A percentile compares a stretch with the other conserved stretches of the same genome.
phyloP scores from a whole-genome alignment of 1,284 basidiomycete species.

The Mycosarcoma mackinlayi region DNA sequence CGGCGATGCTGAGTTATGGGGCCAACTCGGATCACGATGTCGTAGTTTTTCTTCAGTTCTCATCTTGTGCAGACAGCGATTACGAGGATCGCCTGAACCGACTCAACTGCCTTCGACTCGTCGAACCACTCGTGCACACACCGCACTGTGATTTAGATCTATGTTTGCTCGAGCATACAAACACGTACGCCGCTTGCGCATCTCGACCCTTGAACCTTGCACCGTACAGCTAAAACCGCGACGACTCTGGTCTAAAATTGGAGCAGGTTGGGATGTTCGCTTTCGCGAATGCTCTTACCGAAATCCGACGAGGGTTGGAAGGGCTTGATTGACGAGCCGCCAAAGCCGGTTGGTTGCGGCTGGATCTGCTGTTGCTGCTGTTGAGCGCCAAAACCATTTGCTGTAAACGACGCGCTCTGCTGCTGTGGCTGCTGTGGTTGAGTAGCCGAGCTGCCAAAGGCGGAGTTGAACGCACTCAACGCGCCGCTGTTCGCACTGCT shows the following conservation, averaged over 20 bases:
- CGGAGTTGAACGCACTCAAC: slow-evolving; percentile 27
- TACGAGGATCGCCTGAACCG: too few relatives aligned
- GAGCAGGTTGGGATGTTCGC: slow-evolving; percentile 30
- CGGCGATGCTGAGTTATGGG: too few relatives aligned
- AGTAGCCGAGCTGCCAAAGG: slow-evolving; percentile 4
- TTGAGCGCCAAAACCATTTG: neutral
- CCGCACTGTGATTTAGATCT: too few relatives aligned
- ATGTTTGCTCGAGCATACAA: too few relatives aligned
- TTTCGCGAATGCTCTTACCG: slow-evolving; percentile 38
- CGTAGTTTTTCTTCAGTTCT: too few relatives aligned
- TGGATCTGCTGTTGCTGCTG: slow-evolving; percentile 24
- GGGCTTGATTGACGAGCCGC: slow-evolving; percentile 55
- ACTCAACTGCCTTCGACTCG: too few relatives aligned
- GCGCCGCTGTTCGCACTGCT: slow-evolving; percentile 14
- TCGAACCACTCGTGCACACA: too few relatives aligned
- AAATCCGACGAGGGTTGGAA: slow-evolving; percentile 64
- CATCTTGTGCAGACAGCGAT: too few relatives aligned
- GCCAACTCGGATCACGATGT: too few relatives aligned
- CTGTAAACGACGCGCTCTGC: neutral
- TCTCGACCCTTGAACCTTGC: too few relatives aligned
- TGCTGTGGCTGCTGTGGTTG: slow-evolving; percentile 16
- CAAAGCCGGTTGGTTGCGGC: slow-evolving; percentile 55
- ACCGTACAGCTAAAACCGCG: too few relatives aligned
- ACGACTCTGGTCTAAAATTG: slow-evolving; percentile 35
- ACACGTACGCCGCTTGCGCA: too few relatives aligned